Evolutionary conservation across 1,284 basidiomycete genomes (phyloP), one percentile per base, ranked within the genome.

Genomic region (Vanrija sp.): DNA sequence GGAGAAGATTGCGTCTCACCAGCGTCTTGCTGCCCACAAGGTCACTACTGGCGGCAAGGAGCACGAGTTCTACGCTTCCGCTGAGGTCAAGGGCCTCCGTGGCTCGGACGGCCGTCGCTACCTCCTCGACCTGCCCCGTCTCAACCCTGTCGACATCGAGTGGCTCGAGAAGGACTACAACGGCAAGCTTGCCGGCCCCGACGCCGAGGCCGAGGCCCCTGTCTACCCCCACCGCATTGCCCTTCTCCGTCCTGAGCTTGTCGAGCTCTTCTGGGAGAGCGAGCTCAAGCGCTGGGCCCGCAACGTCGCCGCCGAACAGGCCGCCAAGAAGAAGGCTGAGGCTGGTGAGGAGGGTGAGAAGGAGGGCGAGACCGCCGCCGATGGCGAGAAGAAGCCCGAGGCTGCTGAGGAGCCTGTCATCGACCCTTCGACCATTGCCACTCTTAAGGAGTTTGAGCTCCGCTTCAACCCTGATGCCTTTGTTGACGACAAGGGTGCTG

Each of bases 401-500:
- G 50, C 25, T 21, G 54, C 58, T 54, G 43, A 58, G 25, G 62
- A 65, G 43, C 39, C 52, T 6, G 52, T 28, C 28, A 53, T 55
- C 38, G 61, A 63, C 54, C 58, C 65, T 12, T 55, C 53, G 12
- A 51, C 61, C 34, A 62, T 67, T 38, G 48, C 60, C 12, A 61
- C 57, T 28, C 62, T 74, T 54, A 71, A 70, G 65, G 74, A 67
- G 64, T 83, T 83, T 67, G 72, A 78, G 58, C 74, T 83, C 34
- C 65, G 73, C 49, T 82, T 82, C 78, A 82, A 83, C 73, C 79
- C 82, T 5, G 82, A 83, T 65, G 82, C 82, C 15, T 83, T 82
- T 58, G 81, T 82, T 55, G 79, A 80, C 61, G 52, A 52, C 43
- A 40, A 48, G n/a, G 59, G 53, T 16, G 53, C 49, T 21, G 51